These are phyloP conservation scores for Tephrocybe sp. DNA, from an alignment of 768 basidiomycete genomes.

Conservation along the genomic window DNA sequence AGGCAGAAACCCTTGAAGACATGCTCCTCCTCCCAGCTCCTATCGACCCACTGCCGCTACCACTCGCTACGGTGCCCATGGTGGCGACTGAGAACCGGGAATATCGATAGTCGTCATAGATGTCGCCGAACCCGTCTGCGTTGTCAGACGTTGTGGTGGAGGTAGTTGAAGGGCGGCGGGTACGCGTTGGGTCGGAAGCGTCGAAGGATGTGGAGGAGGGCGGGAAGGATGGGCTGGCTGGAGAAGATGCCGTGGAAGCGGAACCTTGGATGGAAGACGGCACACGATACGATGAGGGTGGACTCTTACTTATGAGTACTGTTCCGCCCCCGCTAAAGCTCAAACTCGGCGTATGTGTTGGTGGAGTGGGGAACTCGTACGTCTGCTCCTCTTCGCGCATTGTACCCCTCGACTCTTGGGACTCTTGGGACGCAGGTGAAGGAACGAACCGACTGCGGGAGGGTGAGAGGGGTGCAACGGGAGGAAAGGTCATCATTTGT, in stretches of 20 bases:
- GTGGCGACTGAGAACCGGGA: constrained; percentile 55
- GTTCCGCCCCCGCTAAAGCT: background rate
- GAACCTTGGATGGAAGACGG: background rate
- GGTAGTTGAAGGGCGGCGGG: constrained; percentile 6
- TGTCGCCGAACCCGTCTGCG: constrained; percentile 48
- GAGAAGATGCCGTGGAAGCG: background rate
- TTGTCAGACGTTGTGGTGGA: constrained; percentile 21
- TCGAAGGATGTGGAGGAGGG: background rate
- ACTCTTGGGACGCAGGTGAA: background rate
- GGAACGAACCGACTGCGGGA: constrained; percentile 5
- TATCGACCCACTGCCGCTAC: constrained; percentile 6
- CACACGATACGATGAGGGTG: background rate
- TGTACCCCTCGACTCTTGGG: background rate
- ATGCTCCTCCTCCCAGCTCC: constrained; percentile 3
- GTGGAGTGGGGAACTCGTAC: constrained; percentile 11
- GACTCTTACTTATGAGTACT: background rate
- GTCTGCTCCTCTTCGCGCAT: background rate
- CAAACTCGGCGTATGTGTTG: constrained; percentile 6
- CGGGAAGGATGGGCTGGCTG: background rate
- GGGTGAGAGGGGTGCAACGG: constrained; percentile 19
- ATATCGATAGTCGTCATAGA: constrained; percentile 80
- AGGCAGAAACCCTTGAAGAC: background rate
- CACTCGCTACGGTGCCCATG: constrained; percentile 17
- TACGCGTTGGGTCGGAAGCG: background rate
- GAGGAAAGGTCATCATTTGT: constrained; percentile 16